These are phyloP conservation scores for Annulohypoxylon stygium DNA, from an alignment of 495 filamentous ascomycete species.

Conservation along the genomic window DNA sequence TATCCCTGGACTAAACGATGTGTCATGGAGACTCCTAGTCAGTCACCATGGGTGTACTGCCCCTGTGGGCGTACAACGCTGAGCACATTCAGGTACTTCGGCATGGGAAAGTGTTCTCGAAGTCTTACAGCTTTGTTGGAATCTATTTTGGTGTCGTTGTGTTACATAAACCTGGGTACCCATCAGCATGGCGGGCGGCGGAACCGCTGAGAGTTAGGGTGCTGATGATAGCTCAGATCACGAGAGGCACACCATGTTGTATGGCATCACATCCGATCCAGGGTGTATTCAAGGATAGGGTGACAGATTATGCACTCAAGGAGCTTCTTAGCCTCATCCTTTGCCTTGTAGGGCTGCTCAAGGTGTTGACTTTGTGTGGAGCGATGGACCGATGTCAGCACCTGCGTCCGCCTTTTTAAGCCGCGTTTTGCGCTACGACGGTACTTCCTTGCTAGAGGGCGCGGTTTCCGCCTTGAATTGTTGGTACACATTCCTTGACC, in stretches of 20 bases:
- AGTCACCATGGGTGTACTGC: not conserved
- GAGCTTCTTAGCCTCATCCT: not conserved
- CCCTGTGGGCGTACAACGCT: not conserved
- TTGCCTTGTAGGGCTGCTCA: slow-evolving; percentile 39
- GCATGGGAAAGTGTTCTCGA: not conserved
- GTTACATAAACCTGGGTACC: not conserved
- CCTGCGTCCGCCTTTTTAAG: slow-evolving; percentile 9
- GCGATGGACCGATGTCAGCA: slow-evolving; percentile 6
- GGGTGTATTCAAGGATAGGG: not conserved
- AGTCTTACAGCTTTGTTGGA: not conserved
- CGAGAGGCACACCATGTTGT: not conserved
- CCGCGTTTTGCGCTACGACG: slow-evolving; percentile 2
- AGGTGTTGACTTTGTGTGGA: not conserved
- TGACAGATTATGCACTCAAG: slow-evolving; percentile 1
- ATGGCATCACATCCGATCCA: not conserved
- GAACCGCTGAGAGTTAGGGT: slow-evolving; percentile 25
- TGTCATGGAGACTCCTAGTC: no score
- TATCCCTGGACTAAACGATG: not conserved
- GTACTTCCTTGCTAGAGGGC: not conserved
- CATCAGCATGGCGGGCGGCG: slow-evolving; percentile 8
- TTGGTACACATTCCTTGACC: slow-evolving; percentile 23
- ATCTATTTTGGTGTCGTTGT: slow-evolving; percentile 25
- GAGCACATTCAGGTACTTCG: not conserved
- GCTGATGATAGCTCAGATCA: slow-evolving; percentile 32
- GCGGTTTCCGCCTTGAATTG: slow-evolving; percentile 9